Percentiles rank a stretch among this genome's conserved stretches.
These are phyloP conservation scores for Tricholoma furcatifolium DNA, from an alignment of 768 basidiomycete genomes.

Conservation along the genomic window DNA sequence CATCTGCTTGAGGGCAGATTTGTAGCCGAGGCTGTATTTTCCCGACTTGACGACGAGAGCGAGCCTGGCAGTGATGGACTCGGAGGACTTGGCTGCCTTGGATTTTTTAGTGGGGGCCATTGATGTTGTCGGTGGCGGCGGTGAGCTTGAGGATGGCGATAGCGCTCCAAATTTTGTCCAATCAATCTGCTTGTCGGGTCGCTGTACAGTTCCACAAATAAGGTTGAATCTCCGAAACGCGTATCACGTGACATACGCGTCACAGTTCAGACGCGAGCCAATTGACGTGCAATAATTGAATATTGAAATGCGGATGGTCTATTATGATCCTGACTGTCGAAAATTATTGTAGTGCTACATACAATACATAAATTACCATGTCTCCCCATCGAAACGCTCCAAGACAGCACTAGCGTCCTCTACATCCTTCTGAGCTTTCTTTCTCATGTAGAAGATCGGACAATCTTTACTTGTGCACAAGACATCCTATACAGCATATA, in stretches of 20 bases:
- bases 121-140: constrained; percentile 28
- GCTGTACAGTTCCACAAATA: constrained; percentile 31
- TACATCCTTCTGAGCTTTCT: constrained; percentile 98
- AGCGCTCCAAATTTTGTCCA: not conserved
- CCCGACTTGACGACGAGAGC: constrained; percentile 98
- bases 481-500: constrained; percentile 65
- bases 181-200: not conserved
- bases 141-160: constrained; percentile 13
- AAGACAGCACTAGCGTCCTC: constrained; percentile 77
- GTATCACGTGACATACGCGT: constrained; percentile 6
- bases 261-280: too few relatives aligned
- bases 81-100: constrained; percentile 89
- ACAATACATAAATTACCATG: constrained; percentile 47
- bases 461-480: constrained; percentile 97
- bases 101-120: constrained; percentile 98
- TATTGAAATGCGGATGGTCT: too few relatives aligned
- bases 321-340: too few relatives aligned
- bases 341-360: not conserved
- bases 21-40: constrained; percentile 97
- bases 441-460: constrained; percentile 98
- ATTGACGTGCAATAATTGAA: too few relatives aligned
- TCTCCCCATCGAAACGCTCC: constrained; percentile 80
- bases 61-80: constrained; percentile 90
- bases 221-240: constrained; percentile 28
- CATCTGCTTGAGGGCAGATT: constrained; percentile 98